Conservation (phyloP, 495 filamentous ascomycete genomes). For the Xylona heveae region DNA sequence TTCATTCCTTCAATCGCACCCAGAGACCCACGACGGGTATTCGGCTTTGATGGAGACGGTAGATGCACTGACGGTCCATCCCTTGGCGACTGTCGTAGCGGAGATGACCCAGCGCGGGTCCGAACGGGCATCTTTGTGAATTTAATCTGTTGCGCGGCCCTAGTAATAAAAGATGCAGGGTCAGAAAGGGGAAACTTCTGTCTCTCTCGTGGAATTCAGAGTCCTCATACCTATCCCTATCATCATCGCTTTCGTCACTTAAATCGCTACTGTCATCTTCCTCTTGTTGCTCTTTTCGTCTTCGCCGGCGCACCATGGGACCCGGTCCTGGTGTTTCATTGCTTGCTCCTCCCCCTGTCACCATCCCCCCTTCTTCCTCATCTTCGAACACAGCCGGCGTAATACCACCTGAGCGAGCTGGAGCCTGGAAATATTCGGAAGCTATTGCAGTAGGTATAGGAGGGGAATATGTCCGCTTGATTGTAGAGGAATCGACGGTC, state of each 20-base stretch:
- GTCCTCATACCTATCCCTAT: constrained; percentile 53
- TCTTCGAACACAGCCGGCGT: constrained; percentile 41
- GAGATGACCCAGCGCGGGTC: constrained; percentile 68
- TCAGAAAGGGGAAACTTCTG: too few relatives aligned
- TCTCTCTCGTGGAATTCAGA: too few relatives aligned
- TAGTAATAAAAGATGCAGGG: constrained; percentile 8
- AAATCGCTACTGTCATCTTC: constrained; percentile 95
- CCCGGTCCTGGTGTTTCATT: constrained; percentile 51
- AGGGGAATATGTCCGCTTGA: constrained; percentile 85
- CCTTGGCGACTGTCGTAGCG: constrained; percentile 37
- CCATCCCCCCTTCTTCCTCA: constrained; percentile 60
- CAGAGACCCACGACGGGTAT: constrained; percentile 48
- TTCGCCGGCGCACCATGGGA: constrained; percentile 23
- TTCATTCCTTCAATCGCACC: constrained; percentile 54
- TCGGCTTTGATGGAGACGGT: constrained; percentile 23
- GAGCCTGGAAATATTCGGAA: constrained; percentile 82
- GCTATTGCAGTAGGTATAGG: constrained; percentile 81
- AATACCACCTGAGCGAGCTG: constrained; percentile 24
- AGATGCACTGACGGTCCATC: constrained; percentile 16
- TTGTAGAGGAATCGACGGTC: constrained; percentile 50
- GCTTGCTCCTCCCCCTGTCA: constrained; percentile 51
- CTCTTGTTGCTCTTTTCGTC: constrained; percentile 56
- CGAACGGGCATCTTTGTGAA: constrained; percentile 91
- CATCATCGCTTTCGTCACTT: constrained; percentile 91
- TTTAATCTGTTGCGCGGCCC: constrained; percentile 61